Conservation (phyloP, 2,329 filamentous ascomycete species). For the Zelopaecilomyces penicillatus region DNA sequence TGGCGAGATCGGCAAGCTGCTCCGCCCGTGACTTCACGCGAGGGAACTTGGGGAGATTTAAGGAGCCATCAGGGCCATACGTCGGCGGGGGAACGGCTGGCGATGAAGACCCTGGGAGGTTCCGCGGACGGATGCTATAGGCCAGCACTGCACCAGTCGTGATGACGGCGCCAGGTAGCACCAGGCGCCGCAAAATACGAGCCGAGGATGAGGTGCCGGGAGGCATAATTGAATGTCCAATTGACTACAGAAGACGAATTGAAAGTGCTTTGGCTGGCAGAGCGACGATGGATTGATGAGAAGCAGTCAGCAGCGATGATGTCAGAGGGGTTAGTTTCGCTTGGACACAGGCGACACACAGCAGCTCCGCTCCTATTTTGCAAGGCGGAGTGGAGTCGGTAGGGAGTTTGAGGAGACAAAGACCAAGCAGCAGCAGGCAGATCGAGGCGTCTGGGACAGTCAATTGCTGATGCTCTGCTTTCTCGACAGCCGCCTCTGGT, state of each 20-base stretch:
- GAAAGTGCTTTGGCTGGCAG: no score
- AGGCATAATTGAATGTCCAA: not conserved
- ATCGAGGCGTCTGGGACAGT: no score
- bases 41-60: constrained; percentile 60
- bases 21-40: constrained; percentile 52
- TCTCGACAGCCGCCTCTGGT: no score
- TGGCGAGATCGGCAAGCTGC: constrained; percentile 53
- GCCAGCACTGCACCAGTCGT: constrained; percentile 37
- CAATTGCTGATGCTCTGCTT: no score
- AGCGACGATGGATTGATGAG: no score
- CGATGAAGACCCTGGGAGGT: constrained; percentile 62
- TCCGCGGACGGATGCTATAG: constrained; percentile 57
- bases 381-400: no score
- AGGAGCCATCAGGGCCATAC: constrained; percentile 59
- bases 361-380: not conserved
- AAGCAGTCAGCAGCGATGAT: no score
- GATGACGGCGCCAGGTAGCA: constrained; percentile 33
- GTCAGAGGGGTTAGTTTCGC: no score
- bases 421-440: no score
- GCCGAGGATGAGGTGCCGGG: constrained; percentile 1
- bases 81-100: constrained; percentile 63
- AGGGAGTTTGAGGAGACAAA: no score
- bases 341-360: not conserved
- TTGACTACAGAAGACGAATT: no score
- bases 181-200: constrained; percentile 33